phyloP scores from a whole-genome alignment of 345 rosid species.

The Arabis alpina region DNA sequence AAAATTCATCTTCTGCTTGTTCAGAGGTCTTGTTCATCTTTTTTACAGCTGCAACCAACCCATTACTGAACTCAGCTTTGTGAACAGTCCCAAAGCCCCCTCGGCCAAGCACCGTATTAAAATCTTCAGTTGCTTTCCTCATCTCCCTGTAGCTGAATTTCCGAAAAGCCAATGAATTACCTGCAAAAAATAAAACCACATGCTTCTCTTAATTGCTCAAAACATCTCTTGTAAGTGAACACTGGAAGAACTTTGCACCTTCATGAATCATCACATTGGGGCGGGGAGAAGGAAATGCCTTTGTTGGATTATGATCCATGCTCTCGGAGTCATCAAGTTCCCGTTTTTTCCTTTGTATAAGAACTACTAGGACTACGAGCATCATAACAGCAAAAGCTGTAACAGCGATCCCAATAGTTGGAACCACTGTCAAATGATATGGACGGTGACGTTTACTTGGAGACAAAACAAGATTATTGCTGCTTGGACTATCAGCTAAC shows the following conservation, averaged over 20 bases:
- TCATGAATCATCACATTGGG: conserved; percentile 64
- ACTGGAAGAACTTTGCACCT: conserved; percentile 50
- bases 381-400: conserved; percentile 60
- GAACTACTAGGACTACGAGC: conserved; percentile 66
- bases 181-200: conserved; percentile 46
- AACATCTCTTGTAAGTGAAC: conserved; percentile 14
- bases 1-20: conserved; percentile 85
- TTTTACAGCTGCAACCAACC: conserved; percentile 75
- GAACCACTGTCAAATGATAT: conserved; percentile 69
- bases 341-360: conserved; percentile 67
- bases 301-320: conserved; percentile 52
- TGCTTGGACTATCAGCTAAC: conserved; percentile 74
- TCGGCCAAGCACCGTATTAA: conserved; percentile 68
- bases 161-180: conserved; percentile 60
- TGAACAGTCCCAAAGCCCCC: conserved; percentile 95
- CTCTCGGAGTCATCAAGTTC: conserved; percentile 63
- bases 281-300: conserved; percentile 53
- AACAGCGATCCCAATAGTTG: conserved; percentile 69
- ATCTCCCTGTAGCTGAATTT: conserved; percentile 84
- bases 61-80: conserved; percentile 76
- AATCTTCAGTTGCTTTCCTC: conserved; percentile 78
- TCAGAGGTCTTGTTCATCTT: conserved; percentile 74
- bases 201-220: neutral
- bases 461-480: conserved; percentile 49
- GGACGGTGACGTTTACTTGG: conserved; percentile 51